phyloP scores from a whole-genome alignment of 1,139 yeast species.

The Wickerhamomyces sp. region DNA sequence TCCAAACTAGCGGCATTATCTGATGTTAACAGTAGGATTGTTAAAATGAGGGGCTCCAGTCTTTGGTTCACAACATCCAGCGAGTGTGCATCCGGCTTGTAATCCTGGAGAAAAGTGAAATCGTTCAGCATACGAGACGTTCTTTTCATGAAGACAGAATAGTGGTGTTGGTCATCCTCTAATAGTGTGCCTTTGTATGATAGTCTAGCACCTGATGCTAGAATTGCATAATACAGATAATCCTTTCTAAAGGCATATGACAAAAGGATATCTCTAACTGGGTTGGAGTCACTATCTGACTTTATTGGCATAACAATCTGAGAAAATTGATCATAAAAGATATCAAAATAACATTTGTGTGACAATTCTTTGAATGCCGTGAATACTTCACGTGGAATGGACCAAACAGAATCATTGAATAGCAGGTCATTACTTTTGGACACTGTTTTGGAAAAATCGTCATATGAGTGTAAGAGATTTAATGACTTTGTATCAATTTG shows the following conservation, averaged over 20 bases:
- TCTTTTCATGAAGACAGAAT: slow-evolving; percentile 53
- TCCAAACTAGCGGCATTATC: slow-evolving; percentile 60
- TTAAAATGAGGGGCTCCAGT: slow-evolving; percentile 60
- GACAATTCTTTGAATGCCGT: slow-evolving; percentile 15
- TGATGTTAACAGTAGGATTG: slow-evolving; percentile 61
- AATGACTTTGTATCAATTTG: neutral
- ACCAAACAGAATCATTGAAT: slow-evolving; percentile 9
- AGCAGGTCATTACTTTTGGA: slow-evolving; percentile 3
- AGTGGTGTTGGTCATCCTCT: slow-evolving; percentile 55
- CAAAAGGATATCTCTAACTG: slow-evolving; percentile 59
- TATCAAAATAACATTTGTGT: slow-evolving; percentile 43
- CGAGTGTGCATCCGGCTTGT: slow-evolving; percentile 34
- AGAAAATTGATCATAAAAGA: slow-evolving; percentile 56
- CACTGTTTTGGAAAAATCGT: slow-evolving; percentile 1
- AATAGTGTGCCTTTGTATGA: slow-evolving; percentile 39
- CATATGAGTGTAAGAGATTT: slow-evolving; percentile 1
- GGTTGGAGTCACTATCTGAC: slow-evolving; percentile 45
- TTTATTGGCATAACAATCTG: slow-evolving; percentile 56
- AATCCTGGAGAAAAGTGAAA: slow-evolving; percentile 15
- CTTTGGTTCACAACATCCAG: slow-evolving; percentile 18
- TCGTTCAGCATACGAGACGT: slow-evolving; percentile 36
- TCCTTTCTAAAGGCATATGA: slow-evolving; percentile 55
- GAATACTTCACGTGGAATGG: slow-evolving; percentile 15
- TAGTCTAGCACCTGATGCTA: slow-evolving; percentile 68
- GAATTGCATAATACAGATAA: slow-evolving; percentile 57